phyloP scores from a whole-genome alignment of 495 filamentous ascomycete species.

The Sordaria brevicollis region DNA sequence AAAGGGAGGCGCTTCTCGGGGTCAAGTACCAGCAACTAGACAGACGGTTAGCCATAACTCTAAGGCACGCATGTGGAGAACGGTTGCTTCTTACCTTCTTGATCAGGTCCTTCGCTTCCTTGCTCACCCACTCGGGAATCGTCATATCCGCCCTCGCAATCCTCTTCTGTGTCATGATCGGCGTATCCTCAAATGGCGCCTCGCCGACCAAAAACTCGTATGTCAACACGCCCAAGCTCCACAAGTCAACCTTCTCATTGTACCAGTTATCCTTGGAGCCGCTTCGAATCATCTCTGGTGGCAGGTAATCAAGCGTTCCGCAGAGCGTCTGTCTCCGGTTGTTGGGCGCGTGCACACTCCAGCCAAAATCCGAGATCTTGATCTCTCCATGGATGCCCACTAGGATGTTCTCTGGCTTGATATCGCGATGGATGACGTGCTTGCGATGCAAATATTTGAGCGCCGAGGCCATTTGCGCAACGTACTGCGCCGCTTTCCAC shows the following conservation, averaged over 20 bases:
- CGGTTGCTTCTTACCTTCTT: conserved; percentile 54
- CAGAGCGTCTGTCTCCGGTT: conserved; percentile 92
- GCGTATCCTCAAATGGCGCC: conserved; percentile 93
- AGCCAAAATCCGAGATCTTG: conserved; percentile 97
- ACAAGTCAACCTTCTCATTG: conserved; percentile 90
- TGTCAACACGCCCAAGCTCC: conserved; percentile 88
- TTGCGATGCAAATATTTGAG: conserved; percentile 90
- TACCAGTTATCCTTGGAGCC: conserved; percentile 76
- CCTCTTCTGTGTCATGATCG: conserved; percentile 85
- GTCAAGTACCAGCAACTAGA: conserved; percentile 79
- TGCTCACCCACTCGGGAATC: conserved; percentile 78
- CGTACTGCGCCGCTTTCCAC: conserved; percentile 92
- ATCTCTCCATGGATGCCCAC: conserved; percentile 97
- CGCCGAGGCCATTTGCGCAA: conserved; percentile 97
- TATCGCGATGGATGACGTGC: conserved; percentile 97
- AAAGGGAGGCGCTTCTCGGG: conserved; percentile 88
- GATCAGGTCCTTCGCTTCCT: conserved; percentile 87
- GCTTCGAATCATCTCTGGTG: conserved; percentile 90
- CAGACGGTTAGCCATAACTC: background rate
- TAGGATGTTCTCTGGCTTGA: conserved; percentile 98
- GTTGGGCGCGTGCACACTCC: conserved; percentile 96
- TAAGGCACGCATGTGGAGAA: background rate
- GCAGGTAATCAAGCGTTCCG: conserved; percentile 93
- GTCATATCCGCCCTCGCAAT: conserved; percentile 89
- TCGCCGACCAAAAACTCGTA: conserved; percentile 96